A percentile compares a stretch with the other conserved stretches of the same genome.
phyloP scores from a whole-genome alignment of 2,329 filamentous ascomycete genomes.

The Neofusicoccum cordaticola region DNA sequence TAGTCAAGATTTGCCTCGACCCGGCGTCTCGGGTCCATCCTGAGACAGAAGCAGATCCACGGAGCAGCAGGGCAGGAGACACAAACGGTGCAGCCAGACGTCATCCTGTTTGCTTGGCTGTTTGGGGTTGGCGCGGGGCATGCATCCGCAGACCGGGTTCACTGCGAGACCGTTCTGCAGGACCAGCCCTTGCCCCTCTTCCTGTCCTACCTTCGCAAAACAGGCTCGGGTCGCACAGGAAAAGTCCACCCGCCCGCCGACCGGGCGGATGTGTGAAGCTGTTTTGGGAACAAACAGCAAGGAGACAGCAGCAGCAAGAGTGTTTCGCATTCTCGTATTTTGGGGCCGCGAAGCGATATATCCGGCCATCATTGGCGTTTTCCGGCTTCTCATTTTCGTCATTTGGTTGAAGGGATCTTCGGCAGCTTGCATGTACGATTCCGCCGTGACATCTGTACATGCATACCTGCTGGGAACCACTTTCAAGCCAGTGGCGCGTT shows the following conservation, averaged over 20 bases:
- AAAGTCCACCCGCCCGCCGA: neutral
- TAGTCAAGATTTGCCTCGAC: constrained; percentile 7
- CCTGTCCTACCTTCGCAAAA: constrained; percentile 1
- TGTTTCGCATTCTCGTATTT: neutral
- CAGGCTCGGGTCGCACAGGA: neutral
- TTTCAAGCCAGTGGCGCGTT: neutral
- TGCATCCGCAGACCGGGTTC: constrained; percentile 9
- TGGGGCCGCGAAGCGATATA: neutral
- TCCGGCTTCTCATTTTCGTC: neutral
- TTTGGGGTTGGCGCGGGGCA: neutral
- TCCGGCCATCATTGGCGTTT: neutral
- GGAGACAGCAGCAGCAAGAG: neutral
- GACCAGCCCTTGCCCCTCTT: constrained; percentile 8
- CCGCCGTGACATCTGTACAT: neutral
- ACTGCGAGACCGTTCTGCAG: constrained; percentile 8
- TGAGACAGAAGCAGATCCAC: constrained; percentile 1
- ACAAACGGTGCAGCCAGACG: constrained; percentile 9
- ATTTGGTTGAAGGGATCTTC: neutral
- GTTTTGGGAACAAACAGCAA: neutral
- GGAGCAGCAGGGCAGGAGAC: neutral
- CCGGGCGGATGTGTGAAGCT: neutral
- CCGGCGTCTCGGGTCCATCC: neutral
- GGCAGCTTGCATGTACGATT: neutral
- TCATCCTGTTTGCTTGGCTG: constrained; percentile 5
- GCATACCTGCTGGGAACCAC: neutral